A percentile compares a stretch with the other conserved stretches of the same genome.
Conservation (phyloP, 306 rosid genomes). For the Carpinus viminea region DNA sequence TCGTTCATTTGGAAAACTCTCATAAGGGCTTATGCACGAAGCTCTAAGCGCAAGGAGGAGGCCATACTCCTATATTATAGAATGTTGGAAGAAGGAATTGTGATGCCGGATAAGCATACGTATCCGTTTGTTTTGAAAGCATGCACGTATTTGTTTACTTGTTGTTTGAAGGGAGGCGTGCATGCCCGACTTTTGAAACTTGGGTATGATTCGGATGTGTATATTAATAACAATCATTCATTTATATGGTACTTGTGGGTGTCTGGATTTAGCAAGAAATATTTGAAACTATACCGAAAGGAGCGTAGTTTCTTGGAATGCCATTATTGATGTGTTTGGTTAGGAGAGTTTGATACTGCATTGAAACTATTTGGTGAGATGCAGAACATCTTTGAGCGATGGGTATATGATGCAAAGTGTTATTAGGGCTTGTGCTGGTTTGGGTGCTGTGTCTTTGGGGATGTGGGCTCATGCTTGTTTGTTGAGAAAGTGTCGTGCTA, state of each 20-base stretch:
- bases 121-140: too few relatives aligned
- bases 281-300: conserved; percentile 56
- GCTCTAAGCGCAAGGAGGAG: too few relatives aligned
- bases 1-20: conserved; percentile 89
- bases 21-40: conserved; percentile 62
- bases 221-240: conserved; percentile 72
- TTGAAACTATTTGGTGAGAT: conserved; percentile 56
- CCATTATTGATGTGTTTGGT: conserved; percentile 60
- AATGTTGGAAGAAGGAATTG: too few relatives aligned
- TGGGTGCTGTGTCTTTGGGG: conserved; percentile 66
- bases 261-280: conserved; percentile 51
- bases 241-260: conserved; percentile 69
- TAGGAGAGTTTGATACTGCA: conserved; percentile 53
- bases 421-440: conserved; percentile 70
- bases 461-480: conserved; percentile 81
- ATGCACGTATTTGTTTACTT: conserved; percentile 62
- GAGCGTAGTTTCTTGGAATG: conserved; percentile 76
- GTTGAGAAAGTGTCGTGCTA: conserved; percentile 40
- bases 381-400: conserved; percentile 62
- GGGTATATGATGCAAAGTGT: conserved; percentile 79
- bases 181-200: conserved; percentile 61
- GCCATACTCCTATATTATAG: too few relatives aligned
- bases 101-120: too few relatives aligned
- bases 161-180: conserved; percentile 62
- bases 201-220: conserved; percentile 62